Conservation (phyloP, 2,329 filamentous ascomycete genomes). For the Hortaea werneckii region DNA sequence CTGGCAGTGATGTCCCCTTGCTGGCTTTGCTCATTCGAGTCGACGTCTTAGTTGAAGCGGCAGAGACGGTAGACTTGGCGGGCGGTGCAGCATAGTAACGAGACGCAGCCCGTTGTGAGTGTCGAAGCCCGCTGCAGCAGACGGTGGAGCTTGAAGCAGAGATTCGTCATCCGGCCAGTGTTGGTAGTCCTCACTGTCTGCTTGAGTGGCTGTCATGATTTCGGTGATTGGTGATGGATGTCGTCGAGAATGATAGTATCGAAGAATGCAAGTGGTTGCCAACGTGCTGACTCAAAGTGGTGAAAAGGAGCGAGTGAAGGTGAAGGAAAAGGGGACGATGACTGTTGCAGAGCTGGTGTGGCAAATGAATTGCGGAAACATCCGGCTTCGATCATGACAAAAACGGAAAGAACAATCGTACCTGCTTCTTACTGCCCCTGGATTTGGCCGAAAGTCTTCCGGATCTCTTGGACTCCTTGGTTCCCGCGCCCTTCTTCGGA, state of each 20-base stretch:
- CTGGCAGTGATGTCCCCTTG: neutral
- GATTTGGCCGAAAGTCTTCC: neutral
- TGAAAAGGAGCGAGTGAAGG: neutral
- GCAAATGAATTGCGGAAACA: neutral
- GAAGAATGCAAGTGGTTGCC: slow-evolving; percentile 1
- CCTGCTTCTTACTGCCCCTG: neutral
- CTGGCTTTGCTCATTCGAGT: neutral
- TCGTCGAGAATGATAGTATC: neutral
- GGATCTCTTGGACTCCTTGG: neutral
- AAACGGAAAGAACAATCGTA: slow-evolving; percentile 1
- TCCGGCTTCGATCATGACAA: neutral
- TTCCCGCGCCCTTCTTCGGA: slow-evolving; percentile 1
- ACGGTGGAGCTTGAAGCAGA: slow-evolving; percentile 3
- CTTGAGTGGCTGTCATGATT: slow-evolving; percentile 1
- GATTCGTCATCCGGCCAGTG: slow-evolving; percentile 21
- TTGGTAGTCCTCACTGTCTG: slow-evolving; percentile 15
- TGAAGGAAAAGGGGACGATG: neutral
- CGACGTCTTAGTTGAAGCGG: slow-evolving; percentile 2
- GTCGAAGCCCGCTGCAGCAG: slow-evolving; percentile 15
- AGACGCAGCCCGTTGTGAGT: slow-evolving; percentile 19
- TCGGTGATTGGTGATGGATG: neutral
- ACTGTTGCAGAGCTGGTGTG: neutral
- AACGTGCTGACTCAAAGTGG: neutral
- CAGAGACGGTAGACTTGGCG: slow-evolving; percentile 7
- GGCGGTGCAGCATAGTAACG: slow-evolving; percentile 16